Base-by-base conservation (phyloP, 2,329 filamentous ascomycete genomes). In the Venturia asperata region DNA sequence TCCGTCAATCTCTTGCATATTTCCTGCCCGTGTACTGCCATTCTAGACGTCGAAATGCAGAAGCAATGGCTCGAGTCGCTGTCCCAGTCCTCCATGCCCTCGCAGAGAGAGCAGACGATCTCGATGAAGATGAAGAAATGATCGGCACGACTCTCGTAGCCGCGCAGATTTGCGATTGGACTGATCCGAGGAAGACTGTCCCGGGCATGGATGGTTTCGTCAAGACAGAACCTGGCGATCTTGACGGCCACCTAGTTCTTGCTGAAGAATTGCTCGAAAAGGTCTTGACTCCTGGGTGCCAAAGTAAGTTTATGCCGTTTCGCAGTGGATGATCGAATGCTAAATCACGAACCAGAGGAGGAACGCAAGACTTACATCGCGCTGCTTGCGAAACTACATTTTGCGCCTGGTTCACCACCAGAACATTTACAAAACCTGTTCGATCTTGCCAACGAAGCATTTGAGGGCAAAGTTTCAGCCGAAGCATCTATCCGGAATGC, bases 11-110 rank as follows among this genome's bases (percentile, higher is more conserved):
- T 0, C 81, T 97, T 64, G 91, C 90, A 69, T 97, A 97, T 76
- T 97, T 97, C 81, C 80, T 97, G 43, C 93, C 93, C 0, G 92
- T 97, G 0, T 97, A 95, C 78, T 94, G 91, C 75, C 96, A 93
- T 76, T 92, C 89, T 9, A 84, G 90, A 3, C 76, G 87, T 4
- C 88, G 90, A 68, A 96, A 97, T 71, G 92, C 94, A 68, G 84
- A 88, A 37, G 82, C 91, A 42, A 92, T 97, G 89, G 85, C 86
- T 7, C 78, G 81, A 21, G 84, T 97, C 24, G 85, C 89, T 0
- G 83, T 93, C 1, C 84, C 88, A 34, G 86, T 91, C 0, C 79
- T 97, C 11, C 87, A 91, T 68, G 85, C 87, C 15, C 83, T 96
- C 0, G 72, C 82, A 64, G 77, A 80, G 47, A 77, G 82, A 39